Evolutionary conservation across 2,329 filamentous ascomycete genomes (phyloP).

Genomic region (Botrytis tulipae): DNA sequence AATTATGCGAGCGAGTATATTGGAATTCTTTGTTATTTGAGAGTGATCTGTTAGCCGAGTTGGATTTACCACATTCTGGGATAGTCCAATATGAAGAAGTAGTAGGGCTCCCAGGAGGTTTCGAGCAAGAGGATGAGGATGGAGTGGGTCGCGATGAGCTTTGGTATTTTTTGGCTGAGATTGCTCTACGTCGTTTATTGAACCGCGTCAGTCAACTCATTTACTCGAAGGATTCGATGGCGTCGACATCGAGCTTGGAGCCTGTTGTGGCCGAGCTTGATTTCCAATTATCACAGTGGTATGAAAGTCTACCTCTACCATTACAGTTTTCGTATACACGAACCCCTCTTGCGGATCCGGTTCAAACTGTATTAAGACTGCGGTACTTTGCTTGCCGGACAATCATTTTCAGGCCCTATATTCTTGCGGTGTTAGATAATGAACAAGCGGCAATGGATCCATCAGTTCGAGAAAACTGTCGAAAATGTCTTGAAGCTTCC

Average conservation of each 20-base stretch:
- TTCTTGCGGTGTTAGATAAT: constrained; percentile 75
- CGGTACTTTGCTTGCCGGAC: constrained; percentile 83
- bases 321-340: constrained; percentile 76
- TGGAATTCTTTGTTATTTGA: constrained; percentile 83
- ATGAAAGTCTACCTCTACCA: constrained; percentile 70
- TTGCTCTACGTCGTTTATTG: constrained; percentile 72
- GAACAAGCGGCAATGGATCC: constrained; percentile 70
- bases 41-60: constrained; percentile 74
- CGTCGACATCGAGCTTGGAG: constrained; percentile 70
- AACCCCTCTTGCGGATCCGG: constrained; percentile 65
- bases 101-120: constrained; percentile 74
- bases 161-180: constrained; percentile 85
- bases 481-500: constrained; percentile 77
- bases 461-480: constrained; percentile 72
- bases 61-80: constrained; percentile 79
- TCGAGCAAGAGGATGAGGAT: constrained; percentile 66
- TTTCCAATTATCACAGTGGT: constrained; percentile 82
- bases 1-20: constrained; percentile 75
- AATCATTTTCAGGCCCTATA: constrained; percentile 83
- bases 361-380: constrained; percentile 75
- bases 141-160: constrained; percentile 70
- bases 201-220: constrained; percentile 78
- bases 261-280: constrained; percentile 78
- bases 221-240: constrained; percentile 70
- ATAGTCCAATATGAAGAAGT: constrained; percentile 80